A percentile compares a stretch with the other conserved stretches of the same genome.
Evolutionary conservation across 768 basidiomycete species (phyloP).

Genomic region (Lactarius pseudohatsudake): DNA sequence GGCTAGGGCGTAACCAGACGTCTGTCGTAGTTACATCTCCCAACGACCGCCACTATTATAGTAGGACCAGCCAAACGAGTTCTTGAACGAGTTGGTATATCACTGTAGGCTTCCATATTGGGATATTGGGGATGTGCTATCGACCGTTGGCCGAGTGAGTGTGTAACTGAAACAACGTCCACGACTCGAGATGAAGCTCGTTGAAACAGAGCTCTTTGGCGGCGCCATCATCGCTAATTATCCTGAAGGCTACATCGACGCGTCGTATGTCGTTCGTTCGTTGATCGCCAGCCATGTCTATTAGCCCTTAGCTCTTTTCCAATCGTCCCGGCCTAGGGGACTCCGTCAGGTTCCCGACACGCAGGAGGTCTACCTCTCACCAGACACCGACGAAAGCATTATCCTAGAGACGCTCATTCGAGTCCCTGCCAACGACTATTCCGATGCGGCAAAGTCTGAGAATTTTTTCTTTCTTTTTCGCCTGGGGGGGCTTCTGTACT

Average conservation of each 20-base stretch:
- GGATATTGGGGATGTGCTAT: background rate
- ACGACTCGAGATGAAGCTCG: slow-evolving; percentile 17
- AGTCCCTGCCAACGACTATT: slow-evolving; percentile 55
- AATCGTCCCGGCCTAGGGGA: slow-evolving; percentile 40
- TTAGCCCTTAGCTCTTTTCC: slow-evolving; percentile 1
- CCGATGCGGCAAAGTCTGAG: slow-evolving; percentile 66
- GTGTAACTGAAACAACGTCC: background rate
- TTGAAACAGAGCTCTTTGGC: slow-evolving; percentile 67
- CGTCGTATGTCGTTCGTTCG: slow-evolving; percentile 57
- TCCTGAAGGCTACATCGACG: slow-evolving; percentile 67
- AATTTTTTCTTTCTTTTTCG: background rate
- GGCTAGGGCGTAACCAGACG: too few relatives aligned
- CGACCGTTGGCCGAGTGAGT: background rate
- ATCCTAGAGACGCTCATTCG: slow-evolving; percentile 82
- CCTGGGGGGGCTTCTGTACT: background rate
- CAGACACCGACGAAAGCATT: slow-evolving; percentile 66
- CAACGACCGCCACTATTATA: too few relatives aligned
- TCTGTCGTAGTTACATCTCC: too few relatives aligned
- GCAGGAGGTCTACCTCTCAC: slow-evolving; percentile 88
- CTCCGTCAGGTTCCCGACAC: slow-evolving; percentile 89
- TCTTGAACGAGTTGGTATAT: too few relatives aligned
- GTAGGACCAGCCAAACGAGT: too few relatives aligned
- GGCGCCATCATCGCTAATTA: slow-evolving; percentile 73
- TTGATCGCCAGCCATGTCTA: background rate
- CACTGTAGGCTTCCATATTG: background rate